Conservation (phyloP, 2,329 filamentous ascomycete genomes). For the Xylariales sp. region DNA sequence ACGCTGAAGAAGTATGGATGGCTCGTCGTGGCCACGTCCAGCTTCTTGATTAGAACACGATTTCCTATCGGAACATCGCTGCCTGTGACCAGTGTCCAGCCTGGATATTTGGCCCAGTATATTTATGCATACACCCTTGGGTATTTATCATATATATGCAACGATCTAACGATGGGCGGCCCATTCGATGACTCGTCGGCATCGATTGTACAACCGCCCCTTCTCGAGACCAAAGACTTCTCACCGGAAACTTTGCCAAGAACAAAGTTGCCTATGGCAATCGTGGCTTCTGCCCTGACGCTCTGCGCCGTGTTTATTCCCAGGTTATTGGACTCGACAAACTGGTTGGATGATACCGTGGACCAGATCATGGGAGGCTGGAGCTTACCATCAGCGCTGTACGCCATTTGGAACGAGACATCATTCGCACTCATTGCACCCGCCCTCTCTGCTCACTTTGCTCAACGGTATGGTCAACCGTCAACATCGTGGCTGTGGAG, state of each 20-base stretch:
- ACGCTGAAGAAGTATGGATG: neutral
- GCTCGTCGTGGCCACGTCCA: neutral
- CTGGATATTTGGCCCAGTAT: constrained; percentile 14
- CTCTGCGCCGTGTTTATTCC: neutral
- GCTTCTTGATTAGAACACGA: neutral
- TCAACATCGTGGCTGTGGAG: neutral
- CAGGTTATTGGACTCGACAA: neutral
- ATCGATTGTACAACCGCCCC: too few species aligned
- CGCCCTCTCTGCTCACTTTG: constrained; percentile 5
- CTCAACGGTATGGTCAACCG: neutral
- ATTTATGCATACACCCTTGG: constrained; percentile 15
- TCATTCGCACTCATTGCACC: constrained; percentile 11
- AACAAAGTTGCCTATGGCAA: neutral
- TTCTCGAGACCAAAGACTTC: too few species aligned
- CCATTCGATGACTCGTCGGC: constrained; percentile 1
- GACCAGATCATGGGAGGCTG: constrained; percentile 8
- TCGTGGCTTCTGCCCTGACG: neutral
- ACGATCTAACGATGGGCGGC: constrained; percentile 1
- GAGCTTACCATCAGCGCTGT: constrained; percentile 7
- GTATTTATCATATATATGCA: constrained; percentile 2
- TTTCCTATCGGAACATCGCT: constrained; percentile 11
- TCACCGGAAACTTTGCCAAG: too few species aligned
- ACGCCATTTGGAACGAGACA: constrained; percentile 15
- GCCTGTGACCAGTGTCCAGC: constrained; percentile 11
- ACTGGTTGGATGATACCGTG: neutral